A percentile compares a stretch with the other conserved stretches of the same genome.
phyloP scores from a whole-genome alignment of 768 basidiomycete genomes.

The Neoboletus magnificus region DNA sequence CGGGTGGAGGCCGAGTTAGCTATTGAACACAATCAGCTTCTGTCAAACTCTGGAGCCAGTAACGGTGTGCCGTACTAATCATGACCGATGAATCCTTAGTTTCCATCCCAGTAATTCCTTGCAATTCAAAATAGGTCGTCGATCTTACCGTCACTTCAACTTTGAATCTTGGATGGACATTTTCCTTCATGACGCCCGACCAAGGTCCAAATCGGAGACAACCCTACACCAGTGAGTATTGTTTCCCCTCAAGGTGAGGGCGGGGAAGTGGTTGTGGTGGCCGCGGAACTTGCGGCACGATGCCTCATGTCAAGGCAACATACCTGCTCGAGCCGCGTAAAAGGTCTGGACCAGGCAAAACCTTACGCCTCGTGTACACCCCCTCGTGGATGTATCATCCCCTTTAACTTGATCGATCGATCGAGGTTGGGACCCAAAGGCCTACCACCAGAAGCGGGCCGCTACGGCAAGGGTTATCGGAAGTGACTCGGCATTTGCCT shows the following conservation, averaged over 20 bases:
- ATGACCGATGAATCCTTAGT: not conserved
- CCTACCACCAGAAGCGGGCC: too few relatives aligned
- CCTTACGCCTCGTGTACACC: constrained; percentile 1
- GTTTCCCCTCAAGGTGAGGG: not conserved
- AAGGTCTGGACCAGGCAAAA: not conserved
- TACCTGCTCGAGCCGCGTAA: constrained; percentile 4
- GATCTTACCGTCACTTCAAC: constrained; percentile 7
- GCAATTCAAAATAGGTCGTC: not conserved
- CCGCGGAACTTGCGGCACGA: not conserved
- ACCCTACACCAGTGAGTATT: not conserved
- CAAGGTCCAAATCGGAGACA: constrained; percentile 1
- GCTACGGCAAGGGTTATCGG: not conserved
- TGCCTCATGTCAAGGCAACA: constrained; percentile 15
- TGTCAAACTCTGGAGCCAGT: not conserved
- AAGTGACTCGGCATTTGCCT: not conserved
- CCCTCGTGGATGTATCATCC: constrained; percentile 6
- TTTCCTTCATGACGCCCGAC: not conserved
- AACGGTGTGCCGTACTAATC: not conserved
- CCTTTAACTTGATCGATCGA: constrained; percentile 1
- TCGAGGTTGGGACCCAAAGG: too few relatives aligned
- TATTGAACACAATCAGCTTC: constrained; percentile 14
- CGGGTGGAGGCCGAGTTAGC: not conserved
- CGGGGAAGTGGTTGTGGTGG: not conserved
- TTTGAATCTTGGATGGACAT: not conserved
- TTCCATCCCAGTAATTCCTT: not conserved